Evolutionary conservation across 2,329 filamentous ascomycete genomes (phyloP), one percentile per base, ranked within the genome.

Genomic region (Harringtonia lauricola): DNA sequence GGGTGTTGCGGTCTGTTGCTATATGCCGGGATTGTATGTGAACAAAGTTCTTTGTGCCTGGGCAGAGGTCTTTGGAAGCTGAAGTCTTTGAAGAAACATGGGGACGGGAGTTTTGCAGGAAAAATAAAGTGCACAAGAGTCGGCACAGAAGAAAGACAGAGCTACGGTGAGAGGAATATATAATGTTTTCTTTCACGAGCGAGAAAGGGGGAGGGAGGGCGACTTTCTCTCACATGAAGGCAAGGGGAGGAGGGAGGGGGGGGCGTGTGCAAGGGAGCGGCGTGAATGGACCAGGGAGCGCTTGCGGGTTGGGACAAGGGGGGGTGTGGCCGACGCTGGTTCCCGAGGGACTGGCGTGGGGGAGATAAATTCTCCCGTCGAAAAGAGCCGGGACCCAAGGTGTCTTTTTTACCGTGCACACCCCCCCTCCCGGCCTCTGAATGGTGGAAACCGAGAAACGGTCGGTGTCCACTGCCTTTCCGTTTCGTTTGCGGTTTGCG

Each of bases 331-430:
- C 39, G 46, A 42, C 42, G 34, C 42, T 39, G 33, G 33, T 40
- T 47, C 46, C 46, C 46, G 46, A 47, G 39, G 7, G 18, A 36
- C 44, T 39, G 42, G 45, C 41, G 44, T 46, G 44, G 44, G 44
- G 41, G 37, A 26, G n/a, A n/a, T n/a, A 26, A 15, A 19, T 22
- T 13, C 19, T 19, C 18, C 30, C 29, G 38, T 26, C 15, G 19
- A 29, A 21, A 28, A 35, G 28, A 36, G 41, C 41, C 41, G 41
- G 44, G 44, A n/a, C 7, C 14, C 19, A 37, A 30, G 39, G 21
- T 22, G 28, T 15, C 30, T 41, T 39, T n/a, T n/a, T n/a, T n/a
- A n/a, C n/a, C n/a, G 28, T 43, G 30, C 42, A 43, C 42, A 10
- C 42, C 42, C 24, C 29, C 30, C 19, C n/a, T 22, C 22, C 36